Base-by-base conservation (phyloP, 169 alveolate species). In the Perkinsus chesapeaki region DNA sequence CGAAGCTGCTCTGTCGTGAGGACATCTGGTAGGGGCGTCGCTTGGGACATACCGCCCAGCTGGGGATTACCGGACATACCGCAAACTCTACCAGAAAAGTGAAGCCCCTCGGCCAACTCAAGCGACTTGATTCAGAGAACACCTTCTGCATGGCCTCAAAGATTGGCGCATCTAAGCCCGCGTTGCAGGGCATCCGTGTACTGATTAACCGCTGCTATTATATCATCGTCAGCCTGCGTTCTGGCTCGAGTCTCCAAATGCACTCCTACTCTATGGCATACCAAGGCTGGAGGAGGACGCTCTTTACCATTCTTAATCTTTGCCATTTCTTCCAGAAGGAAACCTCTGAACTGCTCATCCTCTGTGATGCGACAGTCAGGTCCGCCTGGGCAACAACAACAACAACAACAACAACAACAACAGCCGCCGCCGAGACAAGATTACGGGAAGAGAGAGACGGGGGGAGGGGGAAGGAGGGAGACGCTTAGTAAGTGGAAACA, bases 291-390 rank as follows among this genome's bases (percentile, higher is more conserved):
- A n/a, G n/a, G n/a, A n/a, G n/a, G n/a, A n/a, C n/a, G n/a, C n/a
- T n/a, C n/a, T n/a, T 27, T 39, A 39, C 92, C 92, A 0, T 39
- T 38, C 92, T 38, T 91, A 72, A 91, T 39, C 9, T 7, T 19
- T 16, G 39, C 48, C 39, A 91, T 48, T 37, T 91, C 92, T 23
- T 39, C 72, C n/a, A 39, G 37, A 3, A 91, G 73, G 92, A 91
- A 91, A 37, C 39, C 39, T 38, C 48, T 48, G 92, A 91, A 91
- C 92, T 38, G 73, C 73, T 91, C 72, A 48, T 91, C 92, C 60
- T 91, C 92, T 0, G 39, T n/a, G n/a, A 39, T 72, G 10, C 36
- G 82, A 23, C 23, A 23, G 82, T 60, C 82, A 34, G 82, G 82
- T 1, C 36, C 82, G 27, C 82, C 82, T 60, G 82, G 0, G 82